phyloP scores from a whole-genome alignment of 2,329 filamentous ascomycete species.

The Celoporthe dispersa region DNA sequence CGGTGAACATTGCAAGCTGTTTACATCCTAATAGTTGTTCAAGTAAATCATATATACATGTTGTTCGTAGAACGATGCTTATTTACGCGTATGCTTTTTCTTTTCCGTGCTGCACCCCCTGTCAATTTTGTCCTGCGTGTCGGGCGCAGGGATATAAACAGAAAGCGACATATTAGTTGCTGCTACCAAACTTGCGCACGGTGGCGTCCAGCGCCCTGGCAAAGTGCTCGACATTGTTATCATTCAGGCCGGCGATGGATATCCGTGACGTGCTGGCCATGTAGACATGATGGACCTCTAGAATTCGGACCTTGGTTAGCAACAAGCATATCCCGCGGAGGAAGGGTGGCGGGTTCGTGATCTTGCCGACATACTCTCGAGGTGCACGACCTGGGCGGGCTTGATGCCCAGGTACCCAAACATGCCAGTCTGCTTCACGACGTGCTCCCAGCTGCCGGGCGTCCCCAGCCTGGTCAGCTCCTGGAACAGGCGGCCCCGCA shows the following conservation, averaged over 20 bases:
- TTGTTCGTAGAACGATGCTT: not conserved
- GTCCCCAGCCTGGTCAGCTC: slow-evolving; percentile 39
- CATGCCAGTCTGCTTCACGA: slow-evolving; percentile 46
- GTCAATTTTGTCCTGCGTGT: not conserved
- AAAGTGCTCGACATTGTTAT: slow-evolving; percentile 41
- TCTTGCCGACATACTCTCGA: slow-evolving; percentile 37
- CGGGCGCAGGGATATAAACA: not conserved
- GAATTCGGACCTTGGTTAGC: no score
- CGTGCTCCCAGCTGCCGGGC: slow-evolving; percentile 44
- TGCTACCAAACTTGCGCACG: slow-evolving; percentile 16
- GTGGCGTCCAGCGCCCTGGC: slow-evolving; percentile 34
- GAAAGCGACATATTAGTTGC: not conserved
- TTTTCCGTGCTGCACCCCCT: not conserved
- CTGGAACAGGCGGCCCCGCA: slow-evolving; percentile 41
- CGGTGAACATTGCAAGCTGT: not conserved
- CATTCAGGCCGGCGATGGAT: slow-evolving; percentile 45
- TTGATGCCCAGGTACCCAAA: slow-evolving; percentile 53
- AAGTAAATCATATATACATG: not conserved
- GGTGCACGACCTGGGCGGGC: slow-evolving; percentile 48
- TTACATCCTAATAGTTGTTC: not conserved
- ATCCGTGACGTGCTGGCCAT: slow-evolving; percentile 46
- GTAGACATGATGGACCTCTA: slow-evolving; percentile 43
- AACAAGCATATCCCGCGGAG: not conserved
- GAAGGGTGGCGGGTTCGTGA: not conserved
- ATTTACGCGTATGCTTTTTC: not conserved